phyloP scores from a whole-genome alignment of 345 rosid species.

The Excoecaria agallocha region DNA sequence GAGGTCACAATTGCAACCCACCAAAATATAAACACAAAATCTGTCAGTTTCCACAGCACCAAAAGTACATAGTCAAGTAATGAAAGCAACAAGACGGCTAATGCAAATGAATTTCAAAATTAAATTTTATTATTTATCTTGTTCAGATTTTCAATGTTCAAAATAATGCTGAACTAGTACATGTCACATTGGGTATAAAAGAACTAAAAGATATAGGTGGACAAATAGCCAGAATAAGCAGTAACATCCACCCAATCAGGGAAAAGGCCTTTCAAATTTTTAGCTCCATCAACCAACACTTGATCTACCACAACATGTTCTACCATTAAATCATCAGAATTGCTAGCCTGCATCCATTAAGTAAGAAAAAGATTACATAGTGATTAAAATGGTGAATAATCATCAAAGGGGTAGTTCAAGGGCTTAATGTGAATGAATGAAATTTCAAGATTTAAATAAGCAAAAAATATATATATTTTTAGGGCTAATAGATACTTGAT shows the following conservation, averaged over 20 bases:
- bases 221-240: slow-evolving; percentile 67
- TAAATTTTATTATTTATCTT: not conserved
- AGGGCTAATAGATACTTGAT: too few relatives aligned
- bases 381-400: not conserved
- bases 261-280: slow-evolving; percentile 61
- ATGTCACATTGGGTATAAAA: not conserved
- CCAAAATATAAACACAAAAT: too few relatives aligned
- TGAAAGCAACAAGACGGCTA: too few relatives aligned
- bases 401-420: too few relatives aligned
- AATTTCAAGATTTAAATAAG: too few relatives aligned
- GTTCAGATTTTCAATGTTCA: not conserved
- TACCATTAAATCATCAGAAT: slow-evolving; percentile 50
- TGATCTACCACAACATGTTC: slow-evolving; percentile 87
- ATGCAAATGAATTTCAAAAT: not conserved
- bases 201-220: slow-evolving; percentile 59
- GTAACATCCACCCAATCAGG: slow-evolving; percentile 83
- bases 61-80: too few relatives aligned
- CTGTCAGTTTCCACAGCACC: too few relatives aligned
- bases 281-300: slow-evolving; percentile 50
- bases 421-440: too few relatives aligned
- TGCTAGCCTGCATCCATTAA: slow-evolving; percentile 46
- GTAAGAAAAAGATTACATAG: not conserved
- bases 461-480: too few relatives aligned
- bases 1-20: too few relatives aligned
- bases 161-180: not conserved